phyloP scores from a whole-genome alignment of 805 yeast species.

The Zygoascus bituminiphila region DNA sequence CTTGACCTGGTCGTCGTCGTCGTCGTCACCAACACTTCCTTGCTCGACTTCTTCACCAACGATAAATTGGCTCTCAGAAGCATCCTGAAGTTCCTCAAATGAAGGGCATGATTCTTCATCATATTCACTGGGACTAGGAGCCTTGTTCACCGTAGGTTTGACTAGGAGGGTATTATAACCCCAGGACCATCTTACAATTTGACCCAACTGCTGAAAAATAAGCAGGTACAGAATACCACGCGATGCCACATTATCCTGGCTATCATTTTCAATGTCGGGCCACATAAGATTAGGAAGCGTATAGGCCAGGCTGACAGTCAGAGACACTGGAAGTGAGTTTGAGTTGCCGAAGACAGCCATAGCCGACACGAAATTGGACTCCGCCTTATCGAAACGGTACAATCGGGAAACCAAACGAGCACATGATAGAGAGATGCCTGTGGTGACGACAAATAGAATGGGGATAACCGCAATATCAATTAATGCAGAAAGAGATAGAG shows the following conservation, averaged over 20 bases:
- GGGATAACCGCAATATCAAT: slow-evolving; percentile 80
- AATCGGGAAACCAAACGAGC: slow-evolving; percentile 48
- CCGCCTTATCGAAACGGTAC: slow-evolving; percentile 58
- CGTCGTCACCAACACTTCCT: not conserved
- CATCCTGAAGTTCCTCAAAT: slow-evolving; percentile 1
- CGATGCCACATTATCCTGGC: slow-evolving; percentile 49
- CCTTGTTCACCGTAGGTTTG: slow-evolving; percentile 23
- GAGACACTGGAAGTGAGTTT: slow-evolving; percentile 87
- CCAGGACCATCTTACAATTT: slow-evolving; percentile 63
- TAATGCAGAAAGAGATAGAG: slow-evolving; percentile 65
- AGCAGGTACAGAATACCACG: slow-evolving; percentile 53
- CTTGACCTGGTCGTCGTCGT: not conserved
- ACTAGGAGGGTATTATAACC: slow-evolving; percentile 55
- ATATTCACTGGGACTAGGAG: slow-evolving; percentile 1
- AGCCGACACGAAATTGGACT: slow-evolving; percentile 86
- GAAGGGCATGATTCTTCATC: slow-evolving; percentile 1
- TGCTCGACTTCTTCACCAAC: slow-evolving; percentile 1
- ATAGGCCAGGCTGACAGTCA: slow-evolving; percentile 61
- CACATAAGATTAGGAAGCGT: slow-evolving; percentile 50
- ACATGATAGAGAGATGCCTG: slow-evolving; percentile 61
- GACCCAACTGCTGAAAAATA: slow-evolving; percentile 61
- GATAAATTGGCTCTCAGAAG: not conserved
- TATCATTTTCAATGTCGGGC: slow-evolving; percentile 48
- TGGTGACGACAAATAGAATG: slow-evolving; percentile 70
- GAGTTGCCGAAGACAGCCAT: slow-evolving; percentile 97